phyloP scores from a whole-genome alignment of 1,139 yeast species.

The Yarrowia galli region DNA sequence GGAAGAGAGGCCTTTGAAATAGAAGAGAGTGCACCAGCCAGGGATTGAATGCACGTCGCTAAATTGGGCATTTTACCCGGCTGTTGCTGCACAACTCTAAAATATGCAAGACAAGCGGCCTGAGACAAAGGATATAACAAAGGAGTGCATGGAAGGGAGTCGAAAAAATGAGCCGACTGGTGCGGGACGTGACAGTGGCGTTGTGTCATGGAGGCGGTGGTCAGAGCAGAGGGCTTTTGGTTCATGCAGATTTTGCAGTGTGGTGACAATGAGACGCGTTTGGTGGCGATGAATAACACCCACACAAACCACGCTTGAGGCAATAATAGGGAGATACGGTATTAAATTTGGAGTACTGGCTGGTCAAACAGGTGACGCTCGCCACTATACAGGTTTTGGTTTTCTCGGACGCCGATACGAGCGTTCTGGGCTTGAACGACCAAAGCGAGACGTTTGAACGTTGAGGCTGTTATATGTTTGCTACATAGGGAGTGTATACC shows the following conservation, averaged over 20 bases:
- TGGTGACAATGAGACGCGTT: not conserved
- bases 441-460: conserved; percentile 10
- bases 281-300: no score
- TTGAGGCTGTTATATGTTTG: conserved; percentile 34
- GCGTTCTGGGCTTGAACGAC: conserved; percentile 11
- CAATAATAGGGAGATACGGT: not conserved
- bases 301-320: no score
- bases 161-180: conserved; percentile 32
- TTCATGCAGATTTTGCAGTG: conserved; percentile 6
- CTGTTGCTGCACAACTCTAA: conserved; percentile 29
- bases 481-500: conserved; percentile 24
- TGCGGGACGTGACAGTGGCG: conserved; percentile 17
- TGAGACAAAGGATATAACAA: conserved; percentile 5
- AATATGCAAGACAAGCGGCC: conserved; percentile 9
- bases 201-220: conserved; percentile 18
- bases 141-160: conserved; percentile 37
- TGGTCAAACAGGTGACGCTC: not conserved
- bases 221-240: not conserved
- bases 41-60: conserved; percentile 39
- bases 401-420: conserved; percentile 23
- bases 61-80: conserved; percentile 36
- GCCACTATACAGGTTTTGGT: not conserved
- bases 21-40: conserved; percentile 34
- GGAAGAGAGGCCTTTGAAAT: conserved; percentile 38
- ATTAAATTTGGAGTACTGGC: not conserved